These are phyloP conservation scores for Ceratobasidium sp. DNA, from an alignment of 1,284 basidiomycete species.

Conservation along the genomic window DNA sequence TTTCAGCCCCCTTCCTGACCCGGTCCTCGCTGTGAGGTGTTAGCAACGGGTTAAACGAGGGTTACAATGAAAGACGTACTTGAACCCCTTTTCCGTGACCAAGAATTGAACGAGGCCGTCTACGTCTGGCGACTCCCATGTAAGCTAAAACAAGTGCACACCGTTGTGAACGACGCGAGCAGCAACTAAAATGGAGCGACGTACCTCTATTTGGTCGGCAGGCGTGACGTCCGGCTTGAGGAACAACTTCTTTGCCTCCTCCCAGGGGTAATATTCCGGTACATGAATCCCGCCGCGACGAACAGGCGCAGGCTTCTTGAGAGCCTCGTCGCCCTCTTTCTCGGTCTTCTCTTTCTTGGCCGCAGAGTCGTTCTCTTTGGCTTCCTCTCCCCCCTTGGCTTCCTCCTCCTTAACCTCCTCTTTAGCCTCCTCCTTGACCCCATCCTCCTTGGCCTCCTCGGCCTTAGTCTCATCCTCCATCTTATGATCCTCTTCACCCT, in stretches of 20 bases:
- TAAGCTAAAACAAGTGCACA: conserved; percentile 68
- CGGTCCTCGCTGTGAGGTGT: conserved; percentile 84
- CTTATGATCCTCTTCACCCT: conserved; percentile 64
- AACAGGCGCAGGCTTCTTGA: conserved; percentile 49
- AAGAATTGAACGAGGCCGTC: conserved; percentile 96
- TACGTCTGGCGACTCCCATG: conserved; percentile 94
- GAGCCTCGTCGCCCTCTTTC: conserved; percentile 25
- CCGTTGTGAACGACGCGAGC: not conserved
- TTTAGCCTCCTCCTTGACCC: conserved; percentile 62
- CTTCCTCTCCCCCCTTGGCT: conserved; percentile 54
- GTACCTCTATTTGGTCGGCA: conserved; percentile 87
- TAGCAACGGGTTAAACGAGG: conserved; percentile 44
- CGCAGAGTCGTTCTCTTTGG: conserved; percentile 47
- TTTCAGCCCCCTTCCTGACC: conserved; percentile 94
- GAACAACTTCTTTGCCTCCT: conserved; percentile 93
- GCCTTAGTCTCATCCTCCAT: not conserved
- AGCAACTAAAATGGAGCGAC: conserved; percentile 48
- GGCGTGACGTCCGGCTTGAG: conserved; percentile 89
- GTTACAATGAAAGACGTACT: conserved; percentile 65
- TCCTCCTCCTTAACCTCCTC: conserved; percentile 53
- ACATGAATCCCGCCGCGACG: conserved; percentile 74
- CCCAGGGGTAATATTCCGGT: conserved; percentile 97
- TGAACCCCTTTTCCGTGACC: conserved; percentile 97
- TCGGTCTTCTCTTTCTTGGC: conserved; percentile 50
- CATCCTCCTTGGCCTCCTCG: not conserved